Conservation (phyloP, 257 asterid species). For the Lantana camara region DNA sequence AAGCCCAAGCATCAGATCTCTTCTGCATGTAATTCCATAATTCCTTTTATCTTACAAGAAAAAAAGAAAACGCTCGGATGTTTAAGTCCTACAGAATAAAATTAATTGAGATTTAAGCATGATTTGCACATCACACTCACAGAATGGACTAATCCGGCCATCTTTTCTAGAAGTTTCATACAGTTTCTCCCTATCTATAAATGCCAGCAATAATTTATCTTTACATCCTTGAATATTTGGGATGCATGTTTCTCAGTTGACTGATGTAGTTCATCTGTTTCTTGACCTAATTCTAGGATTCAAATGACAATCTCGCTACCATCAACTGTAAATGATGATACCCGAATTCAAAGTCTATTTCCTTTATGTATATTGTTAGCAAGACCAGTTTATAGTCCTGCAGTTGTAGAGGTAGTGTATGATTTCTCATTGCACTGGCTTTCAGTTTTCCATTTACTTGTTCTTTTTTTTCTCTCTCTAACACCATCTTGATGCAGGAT, state of each 20-base stretch:
- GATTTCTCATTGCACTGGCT: constrained; percentile 24
- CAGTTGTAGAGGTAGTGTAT: constrained; percentile 62
- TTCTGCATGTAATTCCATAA: constrained; percentile 9
- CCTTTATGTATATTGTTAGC: constrained; percentile 90
- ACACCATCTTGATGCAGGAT: constrained; percentile 54
- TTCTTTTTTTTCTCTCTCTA: constrained; percentile 21
- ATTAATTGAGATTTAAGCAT: neutral
- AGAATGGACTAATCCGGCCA: neutral
- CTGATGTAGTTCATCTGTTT: constrained; percentile 18
- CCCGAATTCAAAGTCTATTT: constrained; percentile 63
- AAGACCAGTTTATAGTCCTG: constrained; percentile 61
- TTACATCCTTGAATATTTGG: neutral
- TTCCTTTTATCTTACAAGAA: neutral
- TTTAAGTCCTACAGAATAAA: constrained; percentile 6
- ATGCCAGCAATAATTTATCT: constrained; percentile 3
- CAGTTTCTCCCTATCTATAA: constrained; percentile 8
- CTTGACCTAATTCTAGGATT: constrained; percentile 53
- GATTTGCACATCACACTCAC: constrained; percentile 10
- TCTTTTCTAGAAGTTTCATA: constrained; percentile 24
- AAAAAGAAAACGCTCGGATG: neutral
- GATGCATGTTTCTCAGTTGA: constrained; percentile 23
- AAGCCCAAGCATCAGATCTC: constrained; percentile 6
- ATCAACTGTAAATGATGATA: constrained; percentile 61
- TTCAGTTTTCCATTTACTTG: constrained; percentile 27
- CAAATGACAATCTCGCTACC: constrained; percentile 80